A percentile compares a stretch with the other conserved stretches of the same genome.
These are phyloP conservation scores for Yamadazyma paraphyllophila DNA, from an alignment of 805 yeast genomes.

Conservation along the genomic window DNA sequence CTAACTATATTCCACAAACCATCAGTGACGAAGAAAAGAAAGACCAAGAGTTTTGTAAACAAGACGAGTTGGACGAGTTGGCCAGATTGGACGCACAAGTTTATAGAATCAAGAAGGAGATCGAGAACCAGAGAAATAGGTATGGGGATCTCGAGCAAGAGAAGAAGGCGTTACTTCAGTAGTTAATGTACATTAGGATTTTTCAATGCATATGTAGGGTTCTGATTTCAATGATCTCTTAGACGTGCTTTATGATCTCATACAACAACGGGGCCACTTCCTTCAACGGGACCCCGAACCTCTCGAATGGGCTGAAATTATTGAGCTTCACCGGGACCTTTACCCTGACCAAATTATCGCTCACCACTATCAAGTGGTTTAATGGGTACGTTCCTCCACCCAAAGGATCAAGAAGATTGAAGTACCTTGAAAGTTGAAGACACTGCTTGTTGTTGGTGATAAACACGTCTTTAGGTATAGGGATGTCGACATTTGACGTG, in stretches of 20 bases:
- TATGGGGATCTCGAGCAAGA: constrained; percentile 42
- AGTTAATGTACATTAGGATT: constrained; percentile 5
- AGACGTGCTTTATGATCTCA: constrained; percentile 1
- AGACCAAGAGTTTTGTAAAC: constrained; percentile 41
- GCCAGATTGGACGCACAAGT: constrained; percentile 40
- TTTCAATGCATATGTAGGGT: neutral
- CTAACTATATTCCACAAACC: constrained; percentile 46
- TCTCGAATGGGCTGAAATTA: constrained; percentile 18
- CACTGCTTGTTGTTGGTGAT: constrained; percentile 18
- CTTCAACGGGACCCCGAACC: constrained; percentile 19
- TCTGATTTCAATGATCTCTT: neutral
- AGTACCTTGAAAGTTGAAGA: constrained; percentile 19
- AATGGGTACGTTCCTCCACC: constrained; percentile 39
- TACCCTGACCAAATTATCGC: constrained; percentile 8
- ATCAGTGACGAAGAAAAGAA: constrained; percentile 31
- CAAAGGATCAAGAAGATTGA: constrained; percentile 30
- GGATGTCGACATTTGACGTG: neutral
- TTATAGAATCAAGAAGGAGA: constrained; percentile 37
- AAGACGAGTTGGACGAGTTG: constrained; percentile 41
- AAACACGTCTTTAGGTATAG: neutral
- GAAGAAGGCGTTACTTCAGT: constrained; percentile 37
- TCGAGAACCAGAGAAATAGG: constrained; percentile 39
- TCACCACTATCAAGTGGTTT: constrained; percentile 23
- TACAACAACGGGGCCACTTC: constrained; percentile 11
- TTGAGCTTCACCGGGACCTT: constrained; percentile 19